phyloP scores from a whole-genome alignment of 306 rosid genomes.

The Pyrus pyrifolia region DNA sequence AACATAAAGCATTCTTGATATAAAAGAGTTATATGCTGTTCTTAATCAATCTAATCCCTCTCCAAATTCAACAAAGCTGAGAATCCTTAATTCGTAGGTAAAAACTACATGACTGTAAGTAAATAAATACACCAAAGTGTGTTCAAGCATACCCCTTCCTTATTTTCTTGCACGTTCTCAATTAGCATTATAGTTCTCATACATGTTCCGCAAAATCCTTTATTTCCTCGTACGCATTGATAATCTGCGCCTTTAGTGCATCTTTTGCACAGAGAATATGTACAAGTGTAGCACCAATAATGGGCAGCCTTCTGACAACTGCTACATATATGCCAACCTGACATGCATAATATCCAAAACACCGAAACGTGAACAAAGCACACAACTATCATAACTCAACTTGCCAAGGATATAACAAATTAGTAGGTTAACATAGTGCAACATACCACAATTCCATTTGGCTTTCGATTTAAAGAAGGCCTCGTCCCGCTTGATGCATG shows the following conservation, averaged over 20 bases:
- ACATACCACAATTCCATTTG: slow-evolving; percentile 96
- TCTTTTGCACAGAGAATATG: slow-evolving; percentile 84
- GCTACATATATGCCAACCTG: slow-evolving; percentile 99
- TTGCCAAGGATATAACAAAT: not conserved
- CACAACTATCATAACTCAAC: not conserved
- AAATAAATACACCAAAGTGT: not conserved
- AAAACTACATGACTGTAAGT: not conserved
- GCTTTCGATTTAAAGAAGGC: slow-evolving; percentile 85
- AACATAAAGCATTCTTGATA: not conserved
- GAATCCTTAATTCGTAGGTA: not conserved
- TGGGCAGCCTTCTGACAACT: slow-evolving; percentile 70
- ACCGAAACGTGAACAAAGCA: slow-evolving; percentile 5
- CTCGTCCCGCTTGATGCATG: slow-evolving; percentile 92
- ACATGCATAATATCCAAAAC: slow-evolving; percentile 9
- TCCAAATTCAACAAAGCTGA: not conserved
- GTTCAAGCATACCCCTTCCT: slow-evolving; percentile 57
- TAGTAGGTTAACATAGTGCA: not conserved
- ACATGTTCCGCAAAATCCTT: slow-evolving; percentile 86
- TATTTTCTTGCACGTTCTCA: slow-evolving; percentile 58
- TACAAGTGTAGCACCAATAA: slow-evolving; percentile 92
- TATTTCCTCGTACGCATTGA: slow-evolving; percentile 68
- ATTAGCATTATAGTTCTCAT: slow-evolving; percentile 85
- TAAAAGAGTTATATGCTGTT: not conserved
- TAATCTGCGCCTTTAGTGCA: slow-evolving; percentile 79
- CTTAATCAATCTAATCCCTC: not conserved